Percentiles rank a stretch among this genome's conserved stretches.
These are phyloP conservation scores for Paragyromitra xinjiangensis DNA, from an alignment of 495 filamentous ascomycete genomes.

Conservation along the genomic window DNA sequence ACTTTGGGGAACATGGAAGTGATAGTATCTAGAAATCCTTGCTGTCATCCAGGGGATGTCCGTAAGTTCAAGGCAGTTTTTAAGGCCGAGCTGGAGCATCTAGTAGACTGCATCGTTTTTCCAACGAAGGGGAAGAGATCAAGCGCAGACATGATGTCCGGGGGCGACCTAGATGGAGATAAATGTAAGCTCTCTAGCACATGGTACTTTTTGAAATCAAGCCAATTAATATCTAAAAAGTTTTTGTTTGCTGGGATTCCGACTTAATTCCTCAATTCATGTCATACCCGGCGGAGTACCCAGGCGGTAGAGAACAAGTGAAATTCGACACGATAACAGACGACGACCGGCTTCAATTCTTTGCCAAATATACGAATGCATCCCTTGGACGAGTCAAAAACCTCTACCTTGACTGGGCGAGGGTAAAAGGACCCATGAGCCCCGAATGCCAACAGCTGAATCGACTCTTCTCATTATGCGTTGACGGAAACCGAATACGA, in stretches of 20 bases:
- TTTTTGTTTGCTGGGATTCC: constrained; percentile 65
- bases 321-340: constrained; percentile 62
- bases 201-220: neutral
- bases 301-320: constrained; percentile 61
- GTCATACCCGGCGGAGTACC: constrained; percentile 62
- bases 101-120: constrained; percentile 66
- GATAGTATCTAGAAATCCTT: constrained; percentile 65
- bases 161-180: constrained; percentile 66
- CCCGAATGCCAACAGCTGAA: constrained; percentile 65
- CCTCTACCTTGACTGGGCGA: constrained; percentile 65
- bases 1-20: constrained; percentile 61
- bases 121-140: constrained; percentile 62
- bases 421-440: constrained; percentile 61
- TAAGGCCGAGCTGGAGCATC: constrained; percentile 60
- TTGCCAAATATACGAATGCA: constrained; percentile 62
- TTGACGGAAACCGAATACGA: constrained; percentile 64
- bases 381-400: constrained; percentile 65
- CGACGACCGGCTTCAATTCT: constrained; percentile 63
- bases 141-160: constrained; percentile 66
- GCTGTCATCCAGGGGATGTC: constrained; percentile 65
- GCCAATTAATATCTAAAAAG: constrained; percentile 49
- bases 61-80: constrained; percentile 64
- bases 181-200: constrained; percentile 59
- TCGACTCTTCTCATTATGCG: constrained; percentile 64
- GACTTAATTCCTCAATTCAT: constrained; percentile 63